Evolutionary conservation across 495 filamentous ascomycete genomes (phyloP).

Genomic region (Pyronema omphalodes): DNA sequence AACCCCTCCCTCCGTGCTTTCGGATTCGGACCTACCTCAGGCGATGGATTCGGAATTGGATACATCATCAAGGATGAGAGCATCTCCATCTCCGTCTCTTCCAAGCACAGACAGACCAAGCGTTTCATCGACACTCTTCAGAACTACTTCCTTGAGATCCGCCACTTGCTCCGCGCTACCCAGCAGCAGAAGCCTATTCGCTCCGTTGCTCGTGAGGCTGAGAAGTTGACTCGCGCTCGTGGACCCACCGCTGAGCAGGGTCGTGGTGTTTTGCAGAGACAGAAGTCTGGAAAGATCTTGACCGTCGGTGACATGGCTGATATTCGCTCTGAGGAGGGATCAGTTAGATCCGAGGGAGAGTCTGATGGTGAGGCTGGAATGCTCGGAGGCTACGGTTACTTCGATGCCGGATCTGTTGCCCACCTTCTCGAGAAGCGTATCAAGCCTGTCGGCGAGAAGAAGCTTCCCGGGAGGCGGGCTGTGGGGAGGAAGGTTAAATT

Average conservation of each 20-base stretch:
- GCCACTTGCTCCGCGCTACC: conserved; percentile 56
- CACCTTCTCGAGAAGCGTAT: conserved; percentile 30
- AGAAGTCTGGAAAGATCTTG: conserved; percentile 29
- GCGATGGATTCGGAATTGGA: conserved; percentile 90
- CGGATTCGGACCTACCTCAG: conserved; percentile 86
- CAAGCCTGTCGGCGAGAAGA: conserved; percentile 31
- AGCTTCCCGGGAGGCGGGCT: conserved; percentile 45
- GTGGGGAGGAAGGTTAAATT: conserved; percentile 65
- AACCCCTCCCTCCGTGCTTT: conserved; percentile 95
- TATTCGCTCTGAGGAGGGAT: background rate
- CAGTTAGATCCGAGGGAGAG: conserved; percentile 21
- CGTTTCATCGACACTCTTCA: conserved; percentile 81
- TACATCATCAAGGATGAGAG: conserved; percentile 98
- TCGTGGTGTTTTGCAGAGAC: conserved; percentile 34
- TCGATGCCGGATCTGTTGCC: conserved; percentile 20
- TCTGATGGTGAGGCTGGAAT: conserved; percentile 23
- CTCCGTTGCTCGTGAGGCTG: conserved; percentile 5
- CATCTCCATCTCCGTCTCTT: conserved; percentile 78
- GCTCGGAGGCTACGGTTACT: conserved; percentile 24
- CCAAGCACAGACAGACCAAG: conserved; percentile 81
- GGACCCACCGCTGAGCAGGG: conserved; percentile 47
- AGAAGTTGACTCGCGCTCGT: conserved; percentile 31
- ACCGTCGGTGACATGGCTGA: conserved; percentile 7
- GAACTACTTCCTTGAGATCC: conserved; percentile 72
- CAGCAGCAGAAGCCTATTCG: conserved; percentile 29